Evolutionary conservation across 2,329 filamentous ascomycete species (phyloP), one percentile per base, ranked within the genome.

Genomic region (Monilinia polystroma): DNA sequence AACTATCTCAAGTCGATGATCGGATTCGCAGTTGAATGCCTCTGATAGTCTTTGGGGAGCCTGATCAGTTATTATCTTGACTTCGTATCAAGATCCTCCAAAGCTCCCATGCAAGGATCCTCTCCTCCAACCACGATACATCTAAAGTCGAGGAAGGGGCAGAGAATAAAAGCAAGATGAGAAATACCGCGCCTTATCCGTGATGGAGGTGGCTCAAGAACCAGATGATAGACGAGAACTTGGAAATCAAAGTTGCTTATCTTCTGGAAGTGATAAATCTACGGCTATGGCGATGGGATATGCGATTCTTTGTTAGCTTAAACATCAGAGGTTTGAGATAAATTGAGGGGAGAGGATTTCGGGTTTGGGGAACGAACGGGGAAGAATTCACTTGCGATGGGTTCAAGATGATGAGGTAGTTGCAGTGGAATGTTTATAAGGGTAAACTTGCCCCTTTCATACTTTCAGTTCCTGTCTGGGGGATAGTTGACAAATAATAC

Each of bases 91-190:
- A 56, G 77, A 79, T 12, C 78, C 79, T n/a, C 72, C 76, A n/a
- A 72, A 75, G 3, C 81, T 79, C 67, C 81, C 80, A 4, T 80
- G 84, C 75, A 79, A 79, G 66, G 85, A 87, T 68, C 81, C 80
- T 0, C 70, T 87, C 59, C 32, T 35, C 6, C 32, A 35, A 16
- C 12, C 41, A 45, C 1, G 41, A 45, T 45, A 16, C 41, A 14
- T 45, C 16, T 4, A 45, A 45, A 45, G 41, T 14, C 12, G 16
- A 45, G 12, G 12, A 45, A 18, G 41, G 11, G 41, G 41, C 41
- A 14, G 29, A 60, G 23, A 29, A 35, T 12, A 32, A 16, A 16
- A 23, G 12, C 12, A 55, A 8, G 35, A 29, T 4, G 38, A 45
- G n/a, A 43, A 55, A 5, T 23, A 12, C 23, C 29, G 20, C 4